Evolutionary conservation across 1,284 basidiomycete genomes (phyloP), one percentile per base, ranked within the genome.

Genomic region (Austroboletus niveus): DNA sequence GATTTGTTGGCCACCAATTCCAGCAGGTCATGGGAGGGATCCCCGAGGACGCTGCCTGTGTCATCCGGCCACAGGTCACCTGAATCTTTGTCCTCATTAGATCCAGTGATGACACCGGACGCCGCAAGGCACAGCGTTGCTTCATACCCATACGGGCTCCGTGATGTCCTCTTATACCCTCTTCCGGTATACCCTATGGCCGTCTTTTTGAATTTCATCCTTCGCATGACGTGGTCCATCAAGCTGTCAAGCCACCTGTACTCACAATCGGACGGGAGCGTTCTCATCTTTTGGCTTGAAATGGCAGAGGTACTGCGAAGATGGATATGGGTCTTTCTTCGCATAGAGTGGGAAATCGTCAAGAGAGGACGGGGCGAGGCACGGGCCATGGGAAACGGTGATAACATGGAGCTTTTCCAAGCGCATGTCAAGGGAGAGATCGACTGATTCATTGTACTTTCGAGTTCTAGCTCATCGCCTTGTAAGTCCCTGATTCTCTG

Each of bases 311-410:
- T 99, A 35, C 63, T 94, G 30, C 77, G 97, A 48, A 72, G 97
- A 58, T 98, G 94, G 90, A 81, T 96, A 71, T 99, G 97, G 97
- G 91, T 97, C 9, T 96, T 98, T 69, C 73, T 99, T 59, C 82
- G 97, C 17, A 84, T 98, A 27, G 97, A 99, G 70, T 98, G 94
- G 94, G 94, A 97, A 72, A 80, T 86, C 11, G 83, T 93, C 48
- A 89, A 82, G 69, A 77, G 69, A 60, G 58, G 56, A 35, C 60
- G 58, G 44, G 61, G 63, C 40, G 61, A 49, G 49, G 39, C 55
- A 7, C 55, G 48, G 14, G 36, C 49, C 12, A 48, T 47, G 7
- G 52, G 50, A 31, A 56, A 49, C 24, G n/a, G n/a, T n/a, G n/a
- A n/a, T n/a, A n/a, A n/a, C n/a, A 45, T 56, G 4, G 62, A 61